phyloP scores from a whole-genome alignment of 2,329 filamentous ascomycete genomes.

The Bipolaris gigantea region DNA sequence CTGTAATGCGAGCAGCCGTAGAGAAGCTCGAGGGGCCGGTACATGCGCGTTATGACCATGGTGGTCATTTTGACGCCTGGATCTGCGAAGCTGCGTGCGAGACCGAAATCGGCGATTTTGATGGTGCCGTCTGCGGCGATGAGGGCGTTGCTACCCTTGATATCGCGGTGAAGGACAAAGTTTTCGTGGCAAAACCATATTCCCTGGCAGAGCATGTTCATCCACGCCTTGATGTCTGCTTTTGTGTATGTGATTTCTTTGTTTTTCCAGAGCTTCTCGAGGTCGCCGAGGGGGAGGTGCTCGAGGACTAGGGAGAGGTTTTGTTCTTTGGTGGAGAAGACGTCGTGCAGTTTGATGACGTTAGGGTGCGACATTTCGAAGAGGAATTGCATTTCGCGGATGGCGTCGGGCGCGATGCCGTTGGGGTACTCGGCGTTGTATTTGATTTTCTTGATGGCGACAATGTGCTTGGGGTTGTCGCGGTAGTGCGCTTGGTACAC shows the following conservation, averaged over 20 bases:
- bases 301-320: conserved; percentile 96
- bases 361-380: conserved; percentile 94
- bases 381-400: conserved; percentile 93
- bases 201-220: conserved; percentile 91
- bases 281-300: conserved; percentile 87
- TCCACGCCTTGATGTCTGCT: conserved; percentile 96
- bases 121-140: conserved; percentile 91
- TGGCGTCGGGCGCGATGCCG: conserved; percentile 89
- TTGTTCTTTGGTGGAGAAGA: conserved; percentile 95
- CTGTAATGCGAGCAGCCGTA: conserved; percentile 89
- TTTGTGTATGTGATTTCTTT: conserved; percentile 78
- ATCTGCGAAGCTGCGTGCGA: conserved; percentile 86
- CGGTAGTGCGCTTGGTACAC: conserved; percentile 87
- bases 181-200: conserved; percentile 98
- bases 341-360: conserved; percentile 87
- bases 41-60: conserved; percentile 96
- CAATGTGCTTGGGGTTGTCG: conserved; percentile 68
- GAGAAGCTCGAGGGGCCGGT: conserved; percentile 89
- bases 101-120: conserved; percentile 96
- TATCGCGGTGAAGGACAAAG: conserved; percentile 91
- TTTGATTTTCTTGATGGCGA: conserved; percentile 95
- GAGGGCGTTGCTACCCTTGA: conserved; percentile 97
- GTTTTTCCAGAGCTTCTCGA: conserved; percentile 85
- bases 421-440: conserved; percentile 83
- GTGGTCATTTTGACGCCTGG: conserved; percentile 87